These are phyloP conservation scores for Parathielavia appendiculata DNA, from an alignment of 495 filamentous ascomycete genomes.

Conservation along the genomic window DNA sequence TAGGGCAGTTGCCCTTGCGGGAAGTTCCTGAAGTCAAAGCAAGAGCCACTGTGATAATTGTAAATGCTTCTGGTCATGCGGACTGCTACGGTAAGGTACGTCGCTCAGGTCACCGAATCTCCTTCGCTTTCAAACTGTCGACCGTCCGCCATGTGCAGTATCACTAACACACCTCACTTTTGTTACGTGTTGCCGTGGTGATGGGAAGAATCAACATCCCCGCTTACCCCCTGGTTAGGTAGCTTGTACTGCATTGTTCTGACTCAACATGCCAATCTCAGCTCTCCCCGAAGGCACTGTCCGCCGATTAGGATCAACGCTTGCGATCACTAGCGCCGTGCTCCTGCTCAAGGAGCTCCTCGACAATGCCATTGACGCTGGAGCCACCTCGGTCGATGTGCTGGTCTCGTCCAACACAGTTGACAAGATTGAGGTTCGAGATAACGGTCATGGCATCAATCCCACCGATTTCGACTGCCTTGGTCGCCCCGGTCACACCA, in stretches of 20 bases:
- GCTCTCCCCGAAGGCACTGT: conserved; percentile 59
- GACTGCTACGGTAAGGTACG: no score
- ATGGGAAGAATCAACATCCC: not conserved
- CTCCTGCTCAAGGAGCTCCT: conserved; percentile 85
- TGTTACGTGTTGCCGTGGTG: not conserved
- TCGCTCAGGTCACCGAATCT: no score
- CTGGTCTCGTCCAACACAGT: conserved; percentile 71
- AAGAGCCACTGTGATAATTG: not conserved
- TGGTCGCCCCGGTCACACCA: conserved; percentile 70
- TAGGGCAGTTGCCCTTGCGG: not conserved
- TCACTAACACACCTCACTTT: not conserved
- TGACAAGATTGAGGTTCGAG: conserved; percentile 80
- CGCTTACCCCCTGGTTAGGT: not conserved
- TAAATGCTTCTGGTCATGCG: no score
- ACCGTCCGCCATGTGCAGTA: not conserved
- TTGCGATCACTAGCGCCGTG: conserved; percentile 65
- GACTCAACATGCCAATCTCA: conserved; percentile 32
- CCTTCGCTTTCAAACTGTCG: not conserved
- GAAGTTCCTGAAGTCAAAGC: not conserved
- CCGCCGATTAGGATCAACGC: conserved; percentile 64
- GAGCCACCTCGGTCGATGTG: conserved; percentile 65
- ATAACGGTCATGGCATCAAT: conserved; percentile 82
- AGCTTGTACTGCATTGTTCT: not conserved
- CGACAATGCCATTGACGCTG: conserved; percentile 86
- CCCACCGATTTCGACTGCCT: conserved; percentile 63